Evolutionary conservation across 176 grass and related monocot species (phyloP).

Genomic region (Oryza rufipogon): DNA sequence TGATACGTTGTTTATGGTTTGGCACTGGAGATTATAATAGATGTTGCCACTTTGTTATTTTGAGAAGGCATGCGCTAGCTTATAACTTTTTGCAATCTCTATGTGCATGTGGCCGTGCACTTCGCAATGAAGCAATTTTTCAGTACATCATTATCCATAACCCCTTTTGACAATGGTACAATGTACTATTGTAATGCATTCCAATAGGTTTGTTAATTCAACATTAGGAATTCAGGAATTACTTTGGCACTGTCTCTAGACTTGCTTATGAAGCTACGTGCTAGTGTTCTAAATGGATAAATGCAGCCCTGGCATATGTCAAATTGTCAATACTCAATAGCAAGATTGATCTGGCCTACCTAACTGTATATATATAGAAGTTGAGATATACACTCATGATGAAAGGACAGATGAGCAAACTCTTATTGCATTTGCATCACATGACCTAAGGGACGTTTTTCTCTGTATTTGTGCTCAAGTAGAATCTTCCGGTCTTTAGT

Average conservation of each 20-base stretch:
- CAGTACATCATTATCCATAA: not conserved
- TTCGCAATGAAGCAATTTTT: not conserved
- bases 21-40: not conserved
- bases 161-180: not conserved
- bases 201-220: constrained; percentile 2
- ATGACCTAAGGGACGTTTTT: not conserved
- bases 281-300: constrained; percentile 15
- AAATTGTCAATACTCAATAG: not conserved
- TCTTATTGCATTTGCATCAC: not conserved
- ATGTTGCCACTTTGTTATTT: not conserved
- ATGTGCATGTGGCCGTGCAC: not conserved
- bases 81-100: not conserved
- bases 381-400: not conserved
- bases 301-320: not conserved
- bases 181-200: not conserved
- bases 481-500: not conserved
- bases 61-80: not conserved
- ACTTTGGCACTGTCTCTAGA: not conserved
- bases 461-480: not conserved
- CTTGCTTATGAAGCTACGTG: not conserved
- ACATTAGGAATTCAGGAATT: not conserved
- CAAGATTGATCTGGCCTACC: not conserved
- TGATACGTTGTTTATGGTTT: constrained; percentile 22
- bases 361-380: not conserved
- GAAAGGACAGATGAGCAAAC: not conserved